A percentile compares a stretch with the other conserved stretches of the same genome.
Evolutionary conservation across 225 moss, liverwort and hornwort genomes (phyloP).

Genomic region (Sphagnum contortum): DNA sequence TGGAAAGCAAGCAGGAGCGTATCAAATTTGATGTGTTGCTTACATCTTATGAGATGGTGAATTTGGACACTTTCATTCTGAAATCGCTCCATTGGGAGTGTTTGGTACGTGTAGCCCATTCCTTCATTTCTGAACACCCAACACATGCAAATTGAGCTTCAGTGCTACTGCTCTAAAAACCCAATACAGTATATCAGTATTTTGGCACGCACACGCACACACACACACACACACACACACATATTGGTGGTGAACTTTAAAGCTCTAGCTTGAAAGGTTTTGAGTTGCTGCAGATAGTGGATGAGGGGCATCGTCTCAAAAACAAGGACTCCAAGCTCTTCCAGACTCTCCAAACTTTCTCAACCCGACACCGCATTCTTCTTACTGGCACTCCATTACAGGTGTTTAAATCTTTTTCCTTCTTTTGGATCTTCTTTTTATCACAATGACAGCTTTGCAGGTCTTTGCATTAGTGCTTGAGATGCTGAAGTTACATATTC

Average conservation of each 20-base stretch:
- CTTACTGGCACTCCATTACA: conserved; percentile 89
- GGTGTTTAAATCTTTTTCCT: conserved; percentile 20
- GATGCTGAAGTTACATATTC: too few relatives aligned
- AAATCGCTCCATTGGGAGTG: conserved; percentile 95
- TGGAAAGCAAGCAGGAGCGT: conserved; percentile 87
- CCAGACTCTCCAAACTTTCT: conserved; percentile 69
- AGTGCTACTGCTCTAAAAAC: too few relatives aligned
- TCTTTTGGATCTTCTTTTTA: too few relatives aligned
- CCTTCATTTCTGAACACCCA: too few relatives aligned
- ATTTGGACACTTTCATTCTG: conserved; percentile 69
- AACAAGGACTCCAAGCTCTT: conserved; percentile 93
- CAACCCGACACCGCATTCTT: conserved; percentile 70
- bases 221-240: too few relatives aligned
- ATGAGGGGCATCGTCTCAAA: conserved; percentile 90
- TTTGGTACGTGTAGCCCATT: conserved; percentile 36
- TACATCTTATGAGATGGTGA: conserved; percentile 97
- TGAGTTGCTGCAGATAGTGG: conserved; percentile 55
- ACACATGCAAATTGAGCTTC: too few relatives aligned
- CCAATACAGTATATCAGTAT: too few relatives aligned
- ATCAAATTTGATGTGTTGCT: conserved; percentile 96
- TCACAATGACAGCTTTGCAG: too few relatives aligned
- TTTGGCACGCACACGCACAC: too few relatives aligned
- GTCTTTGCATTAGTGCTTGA: background rate
- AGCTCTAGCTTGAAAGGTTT: too few relatives aligned
- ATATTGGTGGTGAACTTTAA: too few relatives aligned